These are phyloP conservation scores for Craterostigma plantagineum DNA, from an alignment of 257 asterid genomes.

Conservation along the genomic window DNA sequence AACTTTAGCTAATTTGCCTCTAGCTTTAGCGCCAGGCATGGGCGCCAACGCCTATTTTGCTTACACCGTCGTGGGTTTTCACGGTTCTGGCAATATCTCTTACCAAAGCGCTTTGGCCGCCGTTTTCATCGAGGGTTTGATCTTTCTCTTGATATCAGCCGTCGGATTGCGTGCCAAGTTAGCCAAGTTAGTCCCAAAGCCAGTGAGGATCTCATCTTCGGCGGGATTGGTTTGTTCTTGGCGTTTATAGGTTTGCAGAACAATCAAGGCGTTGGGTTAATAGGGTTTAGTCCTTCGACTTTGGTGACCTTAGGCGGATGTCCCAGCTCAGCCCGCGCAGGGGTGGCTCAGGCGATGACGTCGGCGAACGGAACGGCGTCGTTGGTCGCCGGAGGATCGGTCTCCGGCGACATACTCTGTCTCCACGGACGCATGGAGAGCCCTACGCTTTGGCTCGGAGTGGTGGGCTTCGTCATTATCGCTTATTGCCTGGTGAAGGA, in stretches of 20 bases:
- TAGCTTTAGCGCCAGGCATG: conserved; percentile 76
- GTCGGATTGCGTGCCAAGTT: conserved; percentile 42
- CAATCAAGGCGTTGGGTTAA: conserved; percentile 48
- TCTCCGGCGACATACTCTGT: conserved; percentile 42
- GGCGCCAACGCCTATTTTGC: conserved; percentile 62
- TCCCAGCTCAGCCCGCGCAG: conserved; percentile 26
- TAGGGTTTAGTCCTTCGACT: conserved; percentile 53
- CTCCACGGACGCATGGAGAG: conserved; percentile 48
- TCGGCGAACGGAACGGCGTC: conserved; percentile 31
- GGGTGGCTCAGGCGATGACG: conserved; percentile 32
- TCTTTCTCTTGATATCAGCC: conserved; percentile 39
- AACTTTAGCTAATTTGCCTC: conserved; percentile 40
- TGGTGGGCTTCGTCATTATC: conserved; percentile 50
- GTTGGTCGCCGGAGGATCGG: conserved; percentile 32
- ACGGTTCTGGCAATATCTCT: conserved; percentile 47
- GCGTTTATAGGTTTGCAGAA: conserved; percentile 57
- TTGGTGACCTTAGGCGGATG: conserved; percentile 58
- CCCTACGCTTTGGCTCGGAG: conserved; percentile 52
- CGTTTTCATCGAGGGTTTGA: conserved; percentile 44
- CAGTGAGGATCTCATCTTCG: conserved; percentile 49
- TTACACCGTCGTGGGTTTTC: conserved; percentile 59
- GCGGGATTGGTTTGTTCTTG: conserved; percentile 54
- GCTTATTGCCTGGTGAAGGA: conserved; percentile 50
- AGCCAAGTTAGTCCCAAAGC: conserved; percentile 43
- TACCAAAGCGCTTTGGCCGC: conserved; percentile 62